A percentile compares a stretch with the other conserved stretches of the same genome.
Conservation (phyloP, 805 yeast genomes). For the Metschnikowia lochheadii region DNA sequence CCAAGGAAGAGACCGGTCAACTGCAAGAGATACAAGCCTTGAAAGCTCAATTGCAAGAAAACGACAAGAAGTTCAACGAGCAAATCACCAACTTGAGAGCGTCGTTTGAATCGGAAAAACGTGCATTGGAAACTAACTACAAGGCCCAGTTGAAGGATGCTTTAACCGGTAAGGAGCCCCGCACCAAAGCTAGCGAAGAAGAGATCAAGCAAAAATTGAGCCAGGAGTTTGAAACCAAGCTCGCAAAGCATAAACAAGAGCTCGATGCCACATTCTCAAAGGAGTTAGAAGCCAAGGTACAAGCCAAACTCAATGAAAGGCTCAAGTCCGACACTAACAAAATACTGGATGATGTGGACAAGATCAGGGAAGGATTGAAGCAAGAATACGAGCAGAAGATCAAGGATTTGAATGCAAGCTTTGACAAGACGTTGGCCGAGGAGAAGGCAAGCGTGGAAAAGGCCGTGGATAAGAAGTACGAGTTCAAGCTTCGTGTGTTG, state of each 20-base stretch:
- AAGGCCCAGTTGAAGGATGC: conserved; percentile 21
- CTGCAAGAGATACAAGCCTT: conserved; percentile 4
- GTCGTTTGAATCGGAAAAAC: conserved; percentile 31
- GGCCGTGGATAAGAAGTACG: conserved; percentile 54
- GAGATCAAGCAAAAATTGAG: conserved; percentile 24
- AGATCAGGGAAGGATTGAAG: conserved; percentile 14
- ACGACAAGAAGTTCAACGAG: conserved; percentile 10
- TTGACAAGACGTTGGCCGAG: conserved; percentile 15
- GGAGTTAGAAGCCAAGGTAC: conserved; percentile 18
- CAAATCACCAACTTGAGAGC: conserved; percentile 19
- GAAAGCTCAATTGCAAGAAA: conserved; percentile 4
- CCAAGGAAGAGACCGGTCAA: conserved; percentile 12
- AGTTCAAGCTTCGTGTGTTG: conserved; percentile 53
- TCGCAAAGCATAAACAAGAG: conserved; percentile 17
- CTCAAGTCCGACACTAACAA: conserved; percentile 3
- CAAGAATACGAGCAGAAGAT: conserved; percentile 20
- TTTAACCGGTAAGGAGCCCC: background rate
- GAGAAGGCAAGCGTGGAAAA: conserved; percentile 40
- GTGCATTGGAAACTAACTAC: conserved; percentile 14
- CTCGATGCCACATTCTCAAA: conserved; percentile 35
- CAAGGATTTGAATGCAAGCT: conserved; percentile 20
- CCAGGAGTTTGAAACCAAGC: conserved; percentile 20
- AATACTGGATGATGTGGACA: background rate
- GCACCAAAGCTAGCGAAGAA: conserved; percentile 2
- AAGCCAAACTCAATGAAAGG: conserved; percentile 19